phyloP scores from a whole-genome alignment of 495 filamentous ascomycete genomes.

The Aspergillus leporis region DNA sequence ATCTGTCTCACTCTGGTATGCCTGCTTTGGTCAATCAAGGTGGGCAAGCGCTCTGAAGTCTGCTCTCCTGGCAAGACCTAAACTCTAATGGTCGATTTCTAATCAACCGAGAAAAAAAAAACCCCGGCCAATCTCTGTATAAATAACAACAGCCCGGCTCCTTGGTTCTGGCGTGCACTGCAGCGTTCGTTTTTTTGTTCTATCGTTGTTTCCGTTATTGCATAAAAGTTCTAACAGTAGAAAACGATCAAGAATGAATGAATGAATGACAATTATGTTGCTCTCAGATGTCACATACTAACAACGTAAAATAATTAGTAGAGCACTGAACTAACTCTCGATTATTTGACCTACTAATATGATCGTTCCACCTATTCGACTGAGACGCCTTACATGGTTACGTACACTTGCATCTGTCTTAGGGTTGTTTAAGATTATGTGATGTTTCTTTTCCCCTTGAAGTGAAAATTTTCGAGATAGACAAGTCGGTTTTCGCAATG shows the following conservation, averaged over 20 bases:
- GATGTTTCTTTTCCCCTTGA: background rate
- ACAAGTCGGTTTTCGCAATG: background rate
- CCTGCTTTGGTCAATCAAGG: conserved; percentile 17
- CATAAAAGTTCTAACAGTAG: background rate
- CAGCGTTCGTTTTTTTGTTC: background rate
- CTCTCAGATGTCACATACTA: background rate
- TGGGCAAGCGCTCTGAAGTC: background rate
- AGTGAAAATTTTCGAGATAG: background rate
- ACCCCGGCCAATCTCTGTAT: background rate
- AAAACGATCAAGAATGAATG: background rate
- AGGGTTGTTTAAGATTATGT: too few relatives aligned
- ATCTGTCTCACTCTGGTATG: conserved; percentile 15
- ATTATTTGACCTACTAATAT: too few relatives aligned
- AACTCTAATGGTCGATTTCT: background rate
- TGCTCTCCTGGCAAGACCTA: background rate
- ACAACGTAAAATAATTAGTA: background rate
- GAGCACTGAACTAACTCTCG: too few relatives aligned
- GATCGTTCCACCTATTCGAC: too few relatives aligned
- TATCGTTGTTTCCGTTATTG: background rate
- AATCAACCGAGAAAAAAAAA: background rate
- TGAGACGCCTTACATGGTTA: too few relatives aligned
- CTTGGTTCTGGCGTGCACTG: background rate
- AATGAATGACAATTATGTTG: background rate
- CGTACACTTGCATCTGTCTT: too few relatives aligned
- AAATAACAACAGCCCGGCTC: background rate